phyloP scores from a whole-genome alignment of 306 rosid species.

The Delonix regia region DNA sequence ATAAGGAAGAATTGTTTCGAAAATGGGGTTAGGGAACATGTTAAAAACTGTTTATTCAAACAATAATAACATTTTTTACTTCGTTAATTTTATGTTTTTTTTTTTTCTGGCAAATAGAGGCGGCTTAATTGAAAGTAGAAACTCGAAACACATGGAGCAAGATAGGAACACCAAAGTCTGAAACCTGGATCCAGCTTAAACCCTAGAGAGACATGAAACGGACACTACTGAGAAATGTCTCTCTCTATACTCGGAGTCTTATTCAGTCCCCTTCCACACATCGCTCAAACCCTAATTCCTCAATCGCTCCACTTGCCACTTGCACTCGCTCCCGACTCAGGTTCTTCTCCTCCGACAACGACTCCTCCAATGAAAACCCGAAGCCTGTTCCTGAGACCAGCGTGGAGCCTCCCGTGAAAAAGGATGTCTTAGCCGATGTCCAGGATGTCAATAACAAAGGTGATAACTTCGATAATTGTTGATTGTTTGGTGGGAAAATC shows the following conservation, averaged over 20 bases:
- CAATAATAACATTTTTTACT: no score
- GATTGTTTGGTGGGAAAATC: slow-evolving; percentile 11
- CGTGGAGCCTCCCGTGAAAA: slow-evolving; percentile 27
- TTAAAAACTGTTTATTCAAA: no score
- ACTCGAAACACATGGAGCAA: background rate
- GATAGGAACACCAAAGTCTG: background rate
- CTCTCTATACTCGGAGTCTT: slow-evolving; percentile 48
- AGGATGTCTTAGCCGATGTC: slow-evolving; percentile 25
- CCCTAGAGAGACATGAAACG: slow-evolving; percentile 39
- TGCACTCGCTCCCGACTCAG: slow-evolving; percentile 43
- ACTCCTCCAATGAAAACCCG: slow-evolving; percentile 26
- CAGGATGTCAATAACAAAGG: slow-evolving; percentile 68
- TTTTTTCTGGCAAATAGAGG: background rate
- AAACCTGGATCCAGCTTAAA: background rate
- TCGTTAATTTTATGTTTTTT: background rate
- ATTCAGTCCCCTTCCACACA: slow-evolving; percentile 36
- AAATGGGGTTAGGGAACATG: no score
- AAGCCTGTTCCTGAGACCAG: slow-evolving; percentile 6
- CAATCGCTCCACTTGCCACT: slow-evolving; percentile 37
- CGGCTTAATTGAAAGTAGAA: background rate
- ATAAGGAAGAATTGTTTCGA: no score
- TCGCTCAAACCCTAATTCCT: background rate
- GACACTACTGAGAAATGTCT: slow-evolving; percentile 40
- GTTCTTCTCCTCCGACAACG: slow-evolving; percentile 55
- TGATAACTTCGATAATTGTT: slow-evolving; percentile 5